Percentiles rank a stretch among this genome's conserved stretches.
Conservation (phyloP, 1,284 basidiomycete species). For the Cryptococcus sp. region DNA sequence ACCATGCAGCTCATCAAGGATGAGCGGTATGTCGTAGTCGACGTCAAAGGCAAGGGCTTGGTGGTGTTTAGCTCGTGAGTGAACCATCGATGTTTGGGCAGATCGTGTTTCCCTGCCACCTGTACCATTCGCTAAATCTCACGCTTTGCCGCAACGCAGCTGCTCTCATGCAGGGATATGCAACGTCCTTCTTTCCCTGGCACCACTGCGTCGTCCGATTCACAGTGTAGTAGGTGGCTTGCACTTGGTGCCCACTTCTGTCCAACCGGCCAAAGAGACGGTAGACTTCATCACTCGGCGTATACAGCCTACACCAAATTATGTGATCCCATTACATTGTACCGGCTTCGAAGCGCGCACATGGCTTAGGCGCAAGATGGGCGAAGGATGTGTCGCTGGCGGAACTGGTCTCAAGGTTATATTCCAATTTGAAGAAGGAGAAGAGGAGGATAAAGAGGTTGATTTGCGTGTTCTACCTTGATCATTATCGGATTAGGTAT, state of each 20-base stretch:
- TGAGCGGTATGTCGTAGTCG: slow-evolving; percentile 72
- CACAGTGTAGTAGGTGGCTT: slow-evolving; percentile 81
- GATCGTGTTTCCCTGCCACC: too few relatives aligned
- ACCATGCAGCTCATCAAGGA: slow-evolving; percentile 70
- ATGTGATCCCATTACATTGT: slow-evolving; percentile 79
- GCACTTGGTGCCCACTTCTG: slow-evolving; percentile 70
- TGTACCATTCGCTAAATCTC: background rate
- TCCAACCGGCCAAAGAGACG: slow-evolving; percentile 65
- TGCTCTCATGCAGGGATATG: slow-evolving; percentile 82
- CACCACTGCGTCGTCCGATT: slow-evolving; percentile 68
- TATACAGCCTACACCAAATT: slow-evolving; percentile 65
- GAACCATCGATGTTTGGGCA: too few relatives aligned
- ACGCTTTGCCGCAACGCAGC: slow-evolving; percentile 46
- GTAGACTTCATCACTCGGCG: slow-evolving; percentile 66
- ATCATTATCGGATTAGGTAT: too few relatives aligned
- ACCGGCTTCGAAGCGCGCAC: slow-evolving; percentile 72
- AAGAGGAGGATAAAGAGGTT: slow-evolving; percentile 7
- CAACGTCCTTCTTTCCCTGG: slow-evolving; percentile 64
- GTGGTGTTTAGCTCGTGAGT: slow-evolving; percentile 77
- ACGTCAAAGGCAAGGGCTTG: slow-evolving; percentile 74
- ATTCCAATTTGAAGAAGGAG: slow-evolving; percentile 10
- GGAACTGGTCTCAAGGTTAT: slow-evolving; percentile 70
- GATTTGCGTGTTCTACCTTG: background rate
- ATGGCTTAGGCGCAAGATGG: slow-evolving; percentile 66
- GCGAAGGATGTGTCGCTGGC: slow-evolving; percentile 66